These are phyloP conservation scores for Boechera divaricarpa DNA, from an alignment of 345 rosid species.

Conservation along the genomic window DNA sequence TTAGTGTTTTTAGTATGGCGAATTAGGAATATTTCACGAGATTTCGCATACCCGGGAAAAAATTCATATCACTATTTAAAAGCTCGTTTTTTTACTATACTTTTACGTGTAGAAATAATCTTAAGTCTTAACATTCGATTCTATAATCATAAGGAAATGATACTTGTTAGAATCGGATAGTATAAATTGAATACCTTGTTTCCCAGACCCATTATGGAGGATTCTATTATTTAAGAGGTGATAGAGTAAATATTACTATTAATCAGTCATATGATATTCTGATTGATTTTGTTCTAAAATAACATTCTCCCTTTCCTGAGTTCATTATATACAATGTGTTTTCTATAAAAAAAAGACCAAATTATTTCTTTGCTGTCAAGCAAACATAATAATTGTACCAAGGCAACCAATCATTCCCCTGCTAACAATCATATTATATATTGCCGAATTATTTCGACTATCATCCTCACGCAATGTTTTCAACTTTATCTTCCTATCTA, in stretches of 20 bases:
- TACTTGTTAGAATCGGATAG: background rate
- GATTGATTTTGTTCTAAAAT: background rate
- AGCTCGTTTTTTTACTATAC: background rate
- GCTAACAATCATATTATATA: slow-evolving; percentile 1
- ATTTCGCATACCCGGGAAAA: background rate
- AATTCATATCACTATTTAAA: background rate
- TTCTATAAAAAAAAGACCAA: background rate
- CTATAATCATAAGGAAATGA: background rate
- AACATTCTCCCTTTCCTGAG: background rate
- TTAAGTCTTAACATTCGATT: background rate
- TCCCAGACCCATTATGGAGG: background rate
- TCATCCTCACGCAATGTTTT: slow-evolving; percentile 29
- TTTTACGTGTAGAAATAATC: background rate
- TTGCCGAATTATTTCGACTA: slow-evolving; percentile 30
- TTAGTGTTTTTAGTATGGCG: background rate
- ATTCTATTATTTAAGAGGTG: background rate
- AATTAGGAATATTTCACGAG: background rate
- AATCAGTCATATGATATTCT: slow-evolving; percentile 5
- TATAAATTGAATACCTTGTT: background rate
- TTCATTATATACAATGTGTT: background rate
- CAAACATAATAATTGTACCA: slow-evolving; percentile 29
- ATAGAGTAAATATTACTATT: background rate
- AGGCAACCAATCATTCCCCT: slow-evolving; percentile 29
- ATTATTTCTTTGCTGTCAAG: slow-evolving; percentile 38
- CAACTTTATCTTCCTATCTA: background rate